A percentile compares a stretch with the other conserved stretches of the same genome.
Conservation (phyloP, 495 filamentous ascomycete species). For the Chaetomidium leptoderma region DNA sequence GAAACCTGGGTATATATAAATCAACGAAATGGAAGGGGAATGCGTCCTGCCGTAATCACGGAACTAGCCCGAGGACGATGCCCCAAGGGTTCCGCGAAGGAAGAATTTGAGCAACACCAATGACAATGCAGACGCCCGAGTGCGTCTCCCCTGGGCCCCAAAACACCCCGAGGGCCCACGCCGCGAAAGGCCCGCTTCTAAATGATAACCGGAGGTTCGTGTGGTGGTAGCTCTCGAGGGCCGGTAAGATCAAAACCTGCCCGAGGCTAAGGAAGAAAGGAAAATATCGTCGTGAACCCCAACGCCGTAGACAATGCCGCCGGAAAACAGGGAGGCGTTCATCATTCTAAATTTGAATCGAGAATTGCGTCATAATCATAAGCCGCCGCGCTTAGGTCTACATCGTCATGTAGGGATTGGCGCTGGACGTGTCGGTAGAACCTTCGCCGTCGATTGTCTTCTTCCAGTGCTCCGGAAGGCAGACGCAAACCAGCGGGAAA, state of each 20-base stretch:
- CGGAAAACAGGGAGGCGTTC: constrained; percentile 24
- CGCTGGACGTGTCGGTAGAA: constrained; percentile 53
- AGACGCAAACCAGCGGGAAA: constrained; percentile 97
- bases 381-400: constrained; percentile 27
- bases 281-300: constrained; percentile 16
- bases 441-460: constrained; percentile 91
- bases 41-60: not conserved
- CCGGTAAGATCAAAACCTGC: not conserved
- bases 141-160: not conserved
- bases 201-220: not conserved
- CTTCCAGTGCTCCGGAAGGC: constrained; percentile 93
- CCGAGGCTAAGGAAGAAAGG: not conserved
- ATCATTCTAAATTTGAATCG: constrained; percentile 30
- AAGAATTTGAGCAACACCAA: no score
- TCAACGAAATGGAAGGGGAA: constrained; percentile 35
- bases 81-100: not conserved
- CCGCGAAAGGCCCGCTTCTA: not conserved
- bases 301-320: constrained; percentile 42
- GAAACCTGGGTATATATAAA: constrained; percentile 41
- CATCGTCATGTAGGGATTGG: constrained; percentile 32
- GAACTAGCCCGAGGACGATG: not conserved
- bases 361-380: constrained; percentile 24
- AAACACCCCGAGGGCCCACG: not conserved
- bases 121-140: not conserved
- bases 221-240: not conserved